A percentile compares a stretch with the other conserved stretches of the same genome.
Conservation (phyloP, 1,284 basidiomycete genomes). For the Ustilago bromivora region DNA sequence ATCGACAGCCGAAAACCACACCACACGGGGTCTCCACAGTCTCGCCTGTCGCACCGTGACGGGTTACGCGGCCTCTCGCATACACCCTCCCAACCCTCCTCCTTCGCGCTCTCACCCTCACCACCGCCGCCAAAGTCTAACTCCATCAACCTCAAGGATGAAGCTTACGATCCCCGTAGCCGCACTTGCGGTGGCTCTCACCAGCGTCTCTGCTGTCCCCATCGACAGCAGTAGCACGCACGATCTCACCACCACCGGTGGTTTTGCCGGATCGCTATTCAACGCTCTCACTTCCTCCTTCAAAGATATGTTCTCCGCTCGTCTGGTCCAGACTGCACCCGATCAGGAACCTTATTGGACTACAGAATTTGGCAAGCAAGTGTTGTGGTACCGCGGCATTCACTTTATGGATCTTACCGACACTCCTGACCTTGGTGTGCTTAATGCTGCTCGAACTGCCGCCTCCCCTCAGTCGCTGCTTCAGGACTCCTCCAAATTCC, state of each 20-base stretch:
- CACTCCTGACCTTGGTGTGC: slow-evolving; percentile 25
- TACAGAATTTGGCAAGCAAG: slow-evolving; percentile 58
- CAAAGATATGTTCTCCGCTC: slow-evolving; percentile 20
- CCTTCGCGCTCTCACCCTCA: slow-evolving; percentile 8
- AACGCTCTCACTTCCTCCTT: slow-evolving; percentile 20
- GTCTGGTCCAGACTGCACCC: slow-evolving; percentile 44
- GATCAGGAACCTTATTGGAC: slow-evolving; percentile 57
- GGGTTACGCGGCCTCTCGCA: slow-evolving; percentile 6
- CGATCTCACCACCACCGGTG: slow-evolving; percentile 21
- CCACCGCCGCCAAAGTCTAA: background rate
- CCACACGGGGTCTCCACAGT: background rate
- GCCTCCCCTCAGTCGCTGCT: background rate
- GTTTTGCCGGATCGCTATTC: slow-evolving; percentile 31
- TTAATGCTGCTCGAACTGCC: slow-evolving; percentile 23
- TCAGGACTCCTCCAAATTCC: slow-evolving; percentile 36
- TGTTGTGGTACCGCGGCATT: slow-evolving; percentile 44
- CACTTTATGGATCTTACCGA: slow-evolving; percentile 66
- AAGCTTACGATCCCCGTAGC: slow-evolving; percentile 40
- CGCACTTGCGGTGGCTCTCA: slow-evolving; percentile 16
- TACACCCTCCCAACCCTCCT: background rate
- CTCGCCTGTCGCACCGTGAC: background rate
- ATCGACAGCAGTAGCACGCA: slow-evolving; percentile 4
- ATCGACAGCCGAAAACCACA: slow-evolving; percentile 2
- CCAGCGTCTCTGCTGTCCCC: slow-evolving; percentile 25
- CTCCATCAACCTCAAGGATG: slow-evolving; percentile 11